These are phyloP conservation scores for Colletotrichum sp. DNA, from an alignment of 2,329 filamentous ascomycete species.

Conservation along the genomic window DNA sequence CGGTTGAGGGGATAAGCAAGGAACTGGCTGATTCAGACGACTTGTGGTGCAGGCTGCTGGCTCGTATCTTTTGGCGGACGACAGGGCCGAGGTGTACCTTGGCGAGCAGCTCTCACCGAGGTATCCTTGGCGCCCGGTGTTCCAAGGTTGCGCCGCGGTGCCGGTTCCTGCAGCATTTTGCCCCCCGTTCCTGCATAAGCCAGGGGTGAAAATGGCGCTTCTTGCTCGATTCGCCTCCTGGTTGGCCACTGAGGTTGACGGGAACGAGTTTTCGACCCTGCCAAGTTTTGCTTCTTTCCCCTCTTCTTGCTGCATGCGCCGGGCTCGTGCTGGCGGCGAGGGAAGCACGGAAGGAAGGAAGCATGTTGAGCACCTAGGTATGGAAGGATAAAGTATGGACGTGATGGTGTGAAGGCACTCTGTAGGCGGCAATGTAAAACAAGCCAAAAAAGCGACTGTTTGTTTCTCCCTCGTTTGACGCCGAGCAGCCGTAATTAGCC, in stretches of 20 bases:
- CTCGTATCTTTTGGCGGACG: neutral
- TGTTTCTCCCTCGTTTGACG: conserved; percentile 16
- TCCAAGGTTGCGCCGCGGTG: conserved; percentile 11
- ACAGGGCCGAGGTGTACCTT: neutral
- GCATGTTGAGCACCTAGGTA: neutral
- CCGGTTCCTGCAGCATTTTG: conserved; percentile 21
- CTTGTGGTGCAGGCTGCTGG: neutral
- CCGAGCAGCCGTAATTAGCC: neutral
- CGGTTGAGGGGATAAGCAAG: conserved; percentile 10
- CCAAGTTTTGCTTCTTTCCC: neutral
- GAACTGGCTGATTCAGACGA: neutral
- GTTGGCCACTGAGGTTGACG: neutral
- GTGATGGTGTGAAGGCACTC: neutral
- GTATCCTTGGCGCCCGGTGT: conserved; percentile 15
- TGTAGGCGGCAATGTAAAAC: conserved; percentile 4
- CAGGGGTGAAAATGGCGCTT: conserved; percentile 23
- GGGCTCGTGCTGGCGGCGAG: neutral
- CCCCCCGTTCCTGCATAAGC: conserved; percentile 19
- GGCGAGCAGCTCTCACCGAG: neutral
- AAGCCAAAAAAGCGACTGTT: neutral
- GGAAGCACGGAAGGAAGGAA: neutral
- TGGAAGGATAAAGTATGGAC: neutral
- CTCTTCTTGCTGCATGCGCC: conserved; percentile 1
- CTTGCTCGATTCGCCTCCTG: neutral
- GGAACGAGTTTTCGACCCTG: neutral